Percentiles rank a stretch among this genome's conserved stretches.
Conservation (phyloP, 2,329 filamentous ascomycete genomes). For the Periconia digitata region DNA sequence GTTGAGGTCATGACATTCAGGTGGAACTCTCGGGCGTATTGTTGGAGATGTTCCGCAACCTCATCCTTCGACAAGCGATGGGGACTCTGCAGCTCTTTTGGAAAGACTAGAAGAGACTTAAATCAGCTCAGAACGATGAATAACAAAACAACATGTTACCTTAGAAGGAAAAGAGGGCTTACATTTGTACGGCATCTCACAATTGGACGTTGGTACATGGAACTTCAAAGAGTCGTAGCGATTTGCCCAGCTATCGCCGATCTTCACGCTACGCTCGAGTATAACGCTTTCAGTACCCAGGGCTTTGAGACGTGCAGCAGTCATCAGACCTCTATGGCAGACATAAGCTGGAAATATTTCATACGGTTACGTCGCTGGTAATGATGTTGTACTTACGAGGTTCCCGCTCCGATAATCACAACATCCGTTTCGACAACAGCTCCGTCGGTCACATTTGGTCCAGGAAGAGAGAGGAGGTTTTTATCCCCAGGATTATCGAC, state of each 20-base stretch:
- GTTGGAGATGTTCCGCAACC: slow-evolving; percentile 26
- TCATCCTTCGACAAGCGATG: slow-evolving; percentile 18
- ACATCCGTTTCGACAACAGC: slow-evolving; percentile 6
- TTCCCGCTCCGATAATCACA: slow-evolving; percentile 11
- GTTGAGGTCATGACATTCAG: slow-evolving; percentile 38
- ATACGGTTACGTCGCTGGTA: neutral
- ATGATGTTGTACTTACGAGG: slow-evolving; percentile 5
- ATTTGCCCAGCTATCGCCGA: slow-evolving; percentile 46
- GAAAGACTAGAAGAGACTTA: slow-evolving; percentile 12
- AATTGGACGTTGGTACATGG: slow-evolving; percentile 42
- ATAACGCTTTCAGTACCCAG: slow-evolving; percentile 41
- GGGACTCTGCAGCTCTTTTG: neutral
- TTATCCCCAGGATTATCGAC: slow-evolving; percentile 3
- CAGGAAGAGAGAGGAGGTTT: slow-evolving; percentile 1
- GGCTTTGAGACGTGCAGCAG: slow-evolving; percentile 45
- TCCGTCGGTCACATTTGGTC: neutral
- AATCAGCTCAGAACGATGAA: neutral
- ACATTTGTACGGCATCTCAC: slow-evolving; percentile 42
- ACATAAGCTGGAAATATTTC: too few species aligned
- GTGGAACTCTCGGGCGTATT: too few species aligned
- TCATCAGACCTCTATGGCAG: slow-evolving; percentile 20
- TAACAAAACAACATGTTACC: neutral
- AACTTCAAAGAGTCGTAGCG: slow-evolving; percentile 44
- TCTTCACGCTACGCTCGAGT: slow-evolving; percentile 36
- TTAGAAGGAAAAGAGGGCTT: too few species aligned